Evolutionary conservation across 139 green algal genomes (phyloP).

Genomic region (Volvox reticuliferus): DNA sequence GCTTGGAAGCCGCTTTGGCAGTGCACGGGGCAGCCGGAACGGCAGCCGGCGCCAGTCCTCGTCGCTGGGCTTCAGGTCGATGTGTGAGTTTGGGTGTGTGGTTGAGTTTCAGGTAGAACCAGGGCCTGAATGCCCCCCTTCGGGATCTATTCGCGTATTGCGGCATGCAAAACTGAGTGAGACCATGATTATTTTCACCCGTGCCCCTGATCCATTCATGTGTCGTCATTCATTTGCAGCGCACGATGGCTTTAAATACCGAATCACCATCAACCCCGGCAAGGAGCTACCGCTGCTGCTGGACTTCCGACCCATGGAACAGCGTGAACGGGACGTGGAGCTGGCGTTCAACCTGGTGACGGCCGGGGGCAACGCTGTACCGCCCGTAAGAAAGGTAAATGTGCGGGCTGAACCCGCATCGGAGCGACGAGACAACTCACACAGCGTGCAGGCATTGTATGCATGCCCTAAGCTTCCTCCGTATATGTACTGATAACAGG

Average conservation of each 20-base stretch:
- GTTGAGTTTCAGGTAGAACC: neutral
- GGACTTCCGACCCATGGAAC: constrained; percentile 49
- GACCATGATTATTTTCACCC: neutral
- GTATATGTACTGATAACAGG: too few species aligned
- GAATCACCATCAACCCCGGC: constrained; percentile 55
- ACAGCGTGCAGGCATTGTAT: too few species aligned
- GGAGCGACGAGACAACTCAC: too few species aligned
- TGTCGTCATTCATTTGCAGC: neutral
- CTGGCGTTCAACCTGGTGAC: constrained; percentile 50
- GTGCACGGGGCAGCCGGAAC: constrained; percentile 38
- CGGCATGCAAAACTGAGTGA: too few species aligned
- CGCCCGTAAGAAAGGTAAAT: constrained; percentile 30
- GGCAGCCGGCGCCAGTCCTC: constrained; percentile 38
- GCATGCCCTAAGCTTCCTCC: too few species aligned
- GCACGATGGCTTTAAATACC: constrained; percentile 55
- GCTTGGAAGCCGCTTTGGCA: constrained; percentile 53
- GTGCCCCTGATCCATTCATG: neutral
- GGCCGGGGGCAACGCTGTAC: neutral
- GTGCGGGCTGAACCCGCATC: neutral
- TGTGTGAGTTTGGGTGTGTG: neutral
- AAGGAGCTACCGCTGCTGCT: constrained; percentile 57
- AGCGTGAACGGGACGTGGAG: constrained; percentile 39
- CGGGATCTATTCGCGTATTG: too few species aligned
- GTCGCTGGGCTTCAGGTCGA: constrained; percentile 29
- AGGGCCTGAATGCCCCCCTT: too few species aligned